A percentile compares a stretch with the other conserved stretches of the same genome.
These are phyloP conservation scores for Martiniozyma abietophila DNA, from an alignment of 805 yeast species.

Conservation along the genomic window DNA sequence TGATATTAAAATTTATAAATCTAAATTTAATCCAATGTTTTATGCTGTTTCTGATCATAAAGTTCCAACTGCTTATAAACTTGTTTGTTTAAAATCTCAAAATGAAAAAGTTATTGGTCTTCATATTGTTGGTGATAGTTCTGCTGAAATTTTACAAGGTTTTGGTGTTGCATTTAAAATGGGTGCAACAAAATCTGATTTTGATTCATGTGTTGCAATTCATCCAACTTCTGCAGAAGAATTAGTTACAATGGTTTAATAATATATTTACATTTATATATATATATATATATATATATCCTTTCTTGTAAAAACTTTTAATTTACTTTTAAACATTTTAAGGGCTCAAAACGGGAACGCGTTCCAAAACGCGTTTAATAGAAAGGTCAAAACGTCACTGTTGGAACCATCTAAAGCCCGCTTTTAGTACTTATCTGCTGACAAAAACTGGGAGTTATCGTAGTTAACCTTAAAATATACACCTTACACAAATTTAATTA, in stretches of 20 bases:
- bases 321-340: no score
- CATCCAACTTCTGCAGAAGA: slow-evolving; percentile 99
- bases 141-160: slow-evolving; percentile 94
- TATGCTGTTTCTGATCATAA: slow-evolving; percentile 79
- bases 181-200: slow-evolving; percentile 98
- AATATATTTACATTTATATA: neutral
- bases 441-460: no score
- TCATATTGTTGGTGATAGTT: slow-evolving; percentile 84
- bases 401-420: no score
- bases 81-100: slow-evolving; percentile 59
- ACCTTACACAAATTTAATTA: no score
- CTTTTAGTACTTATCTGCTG: no score
- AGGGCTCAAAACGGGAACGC: no score
- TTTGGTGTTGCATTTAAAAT: slow-evolving; percentile 96
- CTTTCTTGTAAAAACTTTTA: no score
- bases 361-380: no score
- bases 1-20: slow-evolving; percentile 69
- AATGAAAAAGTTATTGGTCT: slow-evolving; percentile 93
- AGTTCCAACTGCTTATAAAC: slow-evolving; percentile 80
- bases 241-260: slow-evolving; percentile 64
- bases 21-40: slow-evolving; percentile 86
- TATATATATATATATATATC: slow-evolving; percentile 14
- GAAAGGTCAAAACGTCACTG: no score
- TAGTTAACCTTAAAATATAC: no score
- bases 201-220: slow-evolving; percentile 93